Evolutionary conservation across 2,329 filamentous ascomycete species (phyloP).

Genomic region (Zalaria sp.): DNA sequence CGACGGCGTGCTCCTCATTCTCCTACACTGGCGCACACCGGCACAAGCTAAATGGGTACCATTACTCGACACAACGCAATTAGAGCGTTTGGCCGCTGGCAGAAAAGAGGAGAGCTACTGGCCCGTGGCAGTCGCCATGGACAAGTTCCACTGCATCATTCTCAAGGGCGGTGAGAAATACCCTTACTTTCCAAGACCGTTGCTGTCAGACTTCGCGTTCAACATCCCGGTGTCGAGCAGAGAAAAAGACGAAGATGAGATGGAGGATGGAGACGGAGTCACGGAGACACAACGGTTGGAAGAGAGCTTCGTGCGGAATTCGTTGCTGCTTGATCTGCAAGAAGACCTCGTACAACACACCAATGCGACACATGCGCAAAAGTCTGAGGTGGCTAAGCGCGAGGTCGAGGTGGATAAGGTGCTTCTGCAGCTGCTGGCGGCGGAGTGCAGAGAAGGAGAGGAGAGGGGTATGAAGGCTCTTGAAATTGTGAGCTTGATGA

Average conservation of each 20-base stretch:
- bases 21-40: constrained; percentile 79
- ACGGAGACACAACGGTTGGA: constrained; percentile 8
- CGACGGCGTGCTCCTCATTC: constrained; percentile 71
- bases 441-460: constrained; percentile 84
- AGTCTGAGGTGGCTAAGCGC: constrained; percentile 50
- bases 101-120: constrained; percentile 86
- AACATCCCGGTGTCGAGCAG: constrained; percentile 55
- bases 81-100: constrained; percentile 70
- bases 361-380: constrained; percentile 49
- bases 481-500: constrained; percentile 78
- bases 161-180: constrained; percentile 89
- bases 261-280: constrained; percentile 18
- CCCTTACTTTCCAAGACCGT: constrained; percentile 79
- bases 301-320: constrained; percentile 55
- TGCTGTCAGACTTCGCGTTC: constrained; percentile 90
- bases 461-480: constrained; percentile 89
- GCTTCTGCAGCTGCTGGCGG: constrained; percentile 72
- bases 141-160: constrained; percentile 97
- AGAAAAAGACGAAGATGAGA: constrained; percentile 23
- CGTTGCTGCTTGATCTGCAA: constrained; percentile 58
- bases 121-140: constrained; percentile 82
- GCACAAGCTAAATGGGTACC: constrained; percentile 86
- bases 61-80: constrained; percentile 72
- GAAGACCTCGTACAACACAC: constrained; percentile 60
- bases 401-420: constrained; percentile 84